Evolutionary conservation across 768 basidiomycete genomes (phyloP), one percentile per base, ranked within the genome.

Genomic region (Agaricus sinodeliciosus): DNA sequence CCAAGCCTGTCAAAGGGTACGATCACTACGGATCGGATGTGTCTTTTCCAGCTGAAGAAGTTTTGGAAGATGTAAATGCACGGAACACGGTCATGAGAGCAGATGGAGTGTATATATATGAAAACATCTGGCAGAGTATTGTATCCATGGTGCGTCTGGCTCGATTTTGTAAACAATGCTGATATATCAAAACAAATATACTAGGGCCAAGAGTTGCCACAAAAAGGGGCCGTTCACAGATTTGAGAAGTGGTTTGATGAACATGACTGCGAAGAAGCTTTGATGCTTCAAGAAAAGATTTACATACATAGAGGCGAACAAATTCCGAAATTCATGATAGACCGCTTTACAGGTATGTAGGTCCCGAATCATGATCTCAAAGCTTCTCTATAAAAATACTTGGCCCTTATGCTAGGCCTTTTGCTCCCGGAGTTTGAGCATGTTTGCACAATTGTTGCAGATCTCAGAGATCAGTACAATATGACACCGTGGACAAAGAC

Each of bases 1-100:
- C 48, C 11, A 49, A 49, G n/a, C 48, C 48, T 18, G 48, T 49
- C 36, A 40, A 37, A 16, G 48, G 37, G 6, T 40, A 49, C 26
- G 9, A 27, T 39, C 48, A 49, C 25, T 49, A 49, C n/a, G 48
- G 48, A 16, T 49, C 48, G 2, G 48, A 49, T 40, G 22, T 27
- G n/a, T 39, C 19, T 9, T 5, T 27, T 4, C 36, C 25, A 6
- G 37, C 26, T 39, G 37, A 39, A 9, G 37, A 40, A 16, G 25
- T 46, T 1, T 5, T 16, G 8, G 48, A 39, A n/a, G 9, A 12
- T 15, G 7, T 19, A n/a, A 13, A 11, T 4, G 48, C 22, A 3
- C 9, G 37, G 9, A 16, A 40, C 3, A 35, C 26, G 1, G 36
- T 39, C 37, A 2, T 19, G 7, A 22, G 37, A n/a, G 18, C 37